Base-by-base conservation (phyloP, 2,329 filamentous ascomycete species). In the Apiospora saccharicola region DNA sequence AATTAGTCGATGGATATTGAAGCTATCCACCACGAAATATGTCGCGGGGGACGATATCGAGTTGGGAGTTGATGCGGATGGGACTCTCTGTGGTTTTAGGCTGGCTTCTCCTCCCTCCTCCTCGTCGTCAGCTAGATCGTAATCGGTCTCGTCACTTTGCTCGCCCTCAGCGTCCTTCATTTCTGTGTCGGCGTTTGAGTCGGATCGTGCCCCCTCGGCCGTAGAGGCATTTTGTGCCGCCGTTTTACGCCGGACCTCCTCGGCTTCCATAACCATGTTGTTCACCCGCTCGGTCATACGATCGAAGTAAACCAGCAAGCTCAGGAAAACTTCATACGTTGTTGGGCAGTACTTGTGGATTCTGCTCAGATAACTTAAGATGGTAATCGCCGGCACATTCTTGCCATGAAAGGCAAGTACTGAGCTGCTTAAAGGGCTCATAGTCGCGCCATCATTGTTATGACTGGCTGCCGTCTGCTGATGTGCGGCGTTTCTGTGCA, bases 281-380 rank as follows among this genome's bases (percentile, higher is more conserved):
- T 98, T 98, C 73, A 98, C 95, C 72, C 94, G 90, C 81, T 98
- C 96, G 61, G 96, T 98, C 96, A 99, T 99, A 74, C 96, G 93
- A 81, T 99, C 96, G 83, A 99, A 99, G 83, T 98, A 99, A 44
- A 99, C 95, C 71, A 99, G 85, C 78, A 99, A 84, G 80, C 95
- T 98, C 73, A 99, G 85, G 80, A 99, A 99, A 0, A 99, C 96
- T 83, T 99, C 96, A 81, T 98, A 99, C 0, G 96, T 98, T 7
- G 96, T 98, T 0, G 96, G 96, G 79, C 96, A 99, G 84, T 99
- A 99, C 85, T 98, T 98, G 85, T 99, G 96, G 80, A 99, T 98
- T 73, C 96, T 92, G 78, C 92, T 96, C 70, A 99, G 86, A 79
- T 99, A 99, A 87, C 95, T 98, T 73, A 97, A 86, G 74, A 99